Conservation (phyloP, 176 grass and related monocot species). For the Zoysia pacifica region DNA sequence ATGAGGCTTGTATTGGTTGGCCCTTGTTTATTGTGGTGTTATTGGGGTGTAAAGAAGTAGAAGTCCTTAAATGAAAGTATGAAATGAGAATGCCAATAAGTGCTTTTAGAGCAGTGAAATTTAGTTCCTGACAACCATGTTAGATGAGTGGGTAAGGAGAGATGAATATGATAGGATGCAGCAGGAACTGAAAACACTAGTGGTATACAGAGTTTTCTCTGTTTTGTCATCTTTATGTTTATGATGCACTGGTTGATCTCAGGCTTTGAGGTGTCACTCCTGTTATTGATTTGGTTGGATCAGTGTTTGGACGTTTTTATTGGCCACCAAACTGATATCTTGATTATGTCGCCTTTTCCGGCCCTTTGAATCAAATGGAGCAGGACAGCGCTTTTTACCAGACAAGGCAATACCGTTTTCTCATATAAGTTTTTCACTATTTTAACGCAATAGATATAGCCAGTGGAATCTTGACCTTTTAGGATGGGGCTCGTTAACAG, state of each 20-base stretch:
- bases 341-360: neutral
- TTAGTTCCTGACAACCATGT: neutral
- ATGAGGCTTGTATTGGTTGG: constrained; percentile 5
- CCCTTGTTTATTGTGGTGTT: neutral
- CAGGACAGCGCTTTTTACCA: neutral
- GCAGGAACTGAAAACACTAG: neutral
- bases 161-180: neutral
- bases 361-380: neutral
- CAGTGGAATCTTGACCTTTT: constrained; percentile 11
- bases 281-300: neutral
- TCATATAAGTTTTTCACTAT: neutral
- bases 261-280: neutral
- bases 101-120: neutral
- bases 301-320: neutral
- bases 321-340: constrained; percentile 3
- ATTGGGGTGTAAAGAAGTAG: neutral
- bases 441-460: constrained; percentile 13
- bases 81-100: neutral
- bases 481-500: neutral
- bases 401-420: neutral
- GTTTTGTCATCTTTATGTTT: neutral
- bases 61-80: neutral
- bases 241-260: neutral
- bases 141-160: constrained; percentile 1
- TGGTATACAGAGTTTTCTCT: neutral